These are phyloP conservation scores for Ogataea pini DNA, from an alignment of 805 yeast species.

Conservation along the genomic window DNA sequence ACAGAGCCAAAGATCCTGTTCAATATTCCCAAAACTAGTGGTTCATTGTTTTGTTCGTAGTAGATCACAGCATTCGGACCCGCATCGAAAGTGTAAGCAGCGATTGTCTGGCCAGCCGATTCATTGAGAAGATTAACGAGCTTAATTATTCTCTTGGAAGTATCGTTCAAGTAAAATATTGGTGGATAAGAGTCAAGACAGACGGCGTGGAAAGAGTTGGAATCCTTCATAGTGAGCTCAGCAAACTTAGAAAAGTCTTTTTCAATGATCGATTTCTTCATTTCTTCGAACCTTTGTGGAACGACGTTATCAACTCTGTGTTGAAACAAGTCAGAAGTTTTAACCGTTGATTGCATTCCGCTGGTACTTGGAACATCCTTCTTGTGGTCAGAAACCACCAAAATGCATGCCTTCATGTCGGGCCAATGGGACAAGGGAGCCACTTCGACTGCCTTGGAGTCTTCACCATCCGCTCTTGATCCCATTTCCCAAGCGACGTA, in stretches of 20 bases:
- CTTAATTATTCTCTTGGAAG: constrained; percentile 79
- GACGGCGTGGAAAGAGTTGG: constrained; percentile 97
- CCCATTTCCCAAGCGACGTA: constrained; percentile 99
- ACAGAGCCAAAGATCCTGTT: constrained; percentile 58
- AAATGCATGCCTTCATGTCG: constrained; percentile 83
- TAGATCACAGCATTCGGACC: constrained; percentile 98
- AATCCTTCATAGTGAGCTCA: constrained; percentile 91
- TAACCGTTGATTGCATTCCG: constrained; percentile 96
- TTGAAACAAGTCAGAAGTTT: constrained; percentile 82
- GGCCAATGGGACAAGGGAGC: constrained; percentile 91
- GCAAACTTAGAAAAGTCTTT: constrained; percentile 82
- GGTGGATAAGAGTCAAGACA: constrained; percentile 96
- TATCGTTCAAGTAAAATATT: constrained; percentile 89
- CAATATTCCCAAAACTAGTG: constrained; percentile 69
- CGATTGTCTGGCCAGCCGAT: constrained; percentile 64
- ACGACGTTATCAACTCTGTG: constrained; percentile 80
- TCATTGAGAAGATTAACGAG: constrained; percentile 77
- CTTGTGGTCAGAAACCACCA: constrained; percentile 90
- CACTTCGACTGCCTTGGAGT: constrained; percentile 91
- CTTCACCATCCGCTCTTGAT: constrained; percentile 66
- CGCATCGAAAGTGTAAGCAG: constrained; percentile 98
- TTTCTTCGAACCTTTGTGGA: constrained; percentile 78
- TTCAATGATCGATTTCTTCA: constrained; percentile 74
- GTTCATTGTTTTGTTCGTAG: constrained; percentile 75
- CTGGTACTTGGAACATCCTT: constrained; percentile 93